Evolutionary conservation across 345 rosid species (phyloP), one percentile per base, ranked within the genome.

Genomic region (Corchorus capsularis): DNA sequence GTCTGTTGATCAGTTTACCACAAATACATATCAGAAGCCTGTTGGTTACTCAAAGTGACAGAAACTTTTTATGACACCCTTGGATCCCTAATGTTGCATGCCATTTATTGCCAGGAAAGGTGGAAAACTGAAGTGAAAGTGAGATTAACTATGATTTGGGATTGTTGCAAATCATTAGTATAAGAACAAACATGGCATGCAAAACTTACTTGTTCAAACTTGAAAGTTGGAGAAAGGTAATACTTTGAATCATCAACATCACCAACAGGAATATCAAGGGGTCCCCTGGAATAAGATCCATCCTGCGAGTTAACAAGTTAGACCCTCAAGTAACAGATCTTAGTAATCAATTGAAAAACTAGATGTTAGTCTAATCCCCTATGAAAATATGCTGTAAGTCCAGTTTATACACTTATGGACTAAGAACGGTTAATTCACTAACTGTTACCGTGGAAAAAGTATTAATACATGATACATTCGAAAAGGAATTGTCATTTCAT

Each of bases 271-370:
- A 94, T 86, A 76, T 83, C 80, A 59, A 90, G 83, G 7, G 98
- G 97, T 60, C 98, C 98, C 85, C 97, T 84, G 14, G 97, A 90
- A 86, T 91, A 94, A 0, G 98, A 93, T 80, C 97, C 97, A 82
- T 94, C 98, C 98, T 94, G 86, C 63, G 61, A 59, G 63, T 65
- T 69, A 68, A 65, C 13, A 7, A 39, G 72, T 39, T 37, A 8
- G 52, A 78, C 45, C 63, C 73, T 11, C 41, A 16, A 35, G 50
- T 43, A 39, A 17, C 20, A 14, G 41, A 71, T 57, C 34, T 22
- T 17, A 47, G 72, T 14, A 70, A 72, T 45, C 41, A 15, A 55
- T 27, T 27, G 14, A 63, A 73, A 37, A 54, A 64, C 15, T 27
- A 27, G 27, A 27, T 27, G 27, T 27, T 27, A 27, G 27, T 27